These are phyloP conservation scores for Mycocentrospora acerina DNA, from an alignment of 2,329 filamentous ascomycete genomes.

Conservation along the genomic window DNA sequence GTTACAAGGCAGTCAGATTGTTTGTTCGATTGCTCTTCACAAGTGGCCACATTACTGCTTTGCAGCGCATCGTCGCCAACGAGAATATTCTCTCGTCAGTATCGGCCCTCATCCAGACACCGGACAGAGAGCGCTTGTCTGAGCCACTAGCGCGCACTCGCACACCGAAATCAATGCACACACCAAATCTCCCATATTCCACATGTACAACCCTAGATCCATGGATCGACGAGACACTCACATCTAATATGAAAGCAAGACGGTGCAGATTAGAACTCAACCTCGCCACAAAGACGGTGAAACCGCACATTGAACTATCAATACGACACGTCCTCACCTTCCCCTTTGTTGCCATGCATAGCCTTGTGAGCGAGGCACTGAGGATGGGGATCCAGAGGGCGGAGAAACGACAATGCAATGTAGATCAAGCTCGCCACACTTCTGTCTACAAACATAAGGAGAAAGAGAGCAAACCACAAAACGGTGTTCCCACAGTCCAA, in stretches of 20 bases:
- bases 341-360: conserved; percentile 21
- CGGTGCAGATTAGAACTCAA: conserved; percentile 3
- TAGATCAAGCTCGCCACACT: too few species aligned
- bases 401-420: too few species aligned
- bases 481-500: too few species aligned
- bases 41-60: conserved; percentile 4
- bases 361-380: conserved; percentile 14
- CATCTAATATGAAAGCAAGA: conserved; percentile 13
- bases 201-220: conserved; percentile 6
- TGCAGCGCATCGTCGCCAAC: background rate
- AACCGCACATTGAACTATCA: conserved; percentile 6
- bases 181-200: conserved; percentile 1
- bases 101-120: background rate
- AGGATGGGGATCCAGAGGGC: conserved; percentile 23
- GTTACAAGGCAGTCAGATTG: conserved; percentile 6
- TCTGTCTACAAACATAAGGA: too few species aligned
- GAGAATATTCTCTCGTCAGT: too few species aligned
- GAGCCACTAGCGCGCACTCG: conserved; percentile 1
- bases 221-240: conserved; percentile 22
- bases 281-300: conserved; percentile 6
- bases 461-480: too few species aligned
- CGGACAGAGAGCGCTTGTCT: background rate
- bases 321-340: conserved; percentile 21
- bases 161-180: conserved; percentile 1
- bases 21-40: conserved; percentile 15